Evolutionary conservation across 306 rosid genomes (phyloP), one percentile per base, ranked within the genome.

Genomic region (Macrotyloma uniflorum): DNA sequence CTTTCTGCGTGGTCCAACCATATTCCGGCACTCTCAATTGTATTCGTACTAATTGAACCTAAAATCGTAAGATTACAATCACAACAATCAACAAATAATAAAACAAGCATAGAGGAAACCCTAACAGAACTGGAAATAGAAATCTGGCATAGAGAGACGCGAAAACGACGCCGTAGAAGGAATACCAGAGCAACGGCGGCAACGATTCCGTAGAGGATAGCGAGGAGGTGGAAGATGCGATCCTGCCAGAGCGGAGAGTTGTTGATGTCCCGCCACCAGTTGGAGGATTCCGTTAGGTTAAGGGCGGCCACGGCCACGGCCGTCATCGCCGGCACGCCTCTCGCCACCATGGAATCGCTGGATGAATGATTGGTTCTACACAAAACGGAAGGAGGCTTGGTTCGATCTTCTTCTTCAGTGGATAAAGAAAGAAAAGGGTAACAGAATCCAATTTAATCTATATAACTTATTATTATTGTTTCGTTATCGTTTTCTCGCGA

Each of bases 1-100:
- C 99, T 86, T 96, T 96, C 94, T 96, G 99, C 80, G 99, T 96
- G 70, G 99, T 96, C 99, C 99, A 96, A 65, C 99, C 99, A 74
- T 96, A 96, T 80, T 96, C 99, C 55, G 99, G 99, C 16, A 96
- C 99, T 86, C 99, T 89, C 88, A 90, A 83, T 93, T 96, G 99
- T 87, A 96, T 96, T 67, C 99, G 90, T 63, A 88, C 85, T 73
- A 96, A 77, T 93, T 96, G 99, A 87, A 96, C 86, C 99, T 95
- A 85, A 24, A 72, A 72, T 50, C 4, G 35, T 16, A 49, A 0
- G 15, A 62, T 20, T 32, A 36, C 8, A 71, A 18, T 3, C 2
- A 11, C 13, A 49, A 16, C 3, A 14, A 53, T 59, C 8, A 20
- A 2, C 2, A 13, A 3, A 30, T 4, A 24, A 70, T 16, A 4